Evolutionary conservation across 306 rosid species (phyloP).

Genomic region (Quillaja saponaria): DNA sequence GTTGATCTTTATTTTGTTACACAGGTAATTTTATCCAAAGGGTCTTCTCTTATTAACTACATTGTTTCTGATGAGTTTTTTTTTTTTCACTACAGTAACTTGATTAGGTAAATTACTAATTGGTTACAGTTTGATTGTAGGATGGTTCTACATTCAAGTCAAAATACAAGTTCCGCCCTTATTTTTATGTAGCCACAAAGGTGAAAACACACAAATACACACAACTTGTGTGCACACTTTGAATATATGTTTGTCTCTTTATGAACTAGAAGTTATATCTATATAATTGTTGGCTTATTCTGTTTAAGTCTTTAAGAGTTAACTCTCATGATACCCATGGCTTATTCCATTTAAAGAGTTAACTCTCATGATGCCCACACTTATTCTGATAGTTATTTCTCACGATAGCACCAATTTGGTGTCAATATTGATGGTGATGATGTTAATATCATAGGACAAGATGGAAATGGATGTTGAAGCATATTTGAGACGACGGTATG

Average conservation of each 20-base stretch:
- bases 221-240: constrained; percentile 8
- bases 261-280: too few species aligned
- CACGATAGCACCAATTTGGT: background rate
- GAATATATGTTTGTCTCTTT: constrained; percentile 6
- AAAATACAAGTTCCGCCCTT: constrained; percentile 83
- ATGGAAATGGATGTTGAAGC: constrained; percentile 87
- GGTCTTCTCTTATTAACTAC: constrained; percentile 3
- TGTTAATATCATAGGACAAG: constrained; percentile 54
- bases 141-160: constrained; percentile 90
- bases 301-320: too few species aligned
- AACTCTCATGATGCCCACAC: too few species aligned
- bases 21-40: constrained; percentile 55
- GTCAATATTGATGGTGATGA: constrained; percentile 16
- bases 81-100: constrained; percentile 1
- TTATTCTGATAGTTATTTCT: too few species aligned
- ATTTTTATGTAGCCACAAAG: constrained; percentile 86
- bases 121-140: constrained; percentile 52
- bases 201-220: constrained; percentile 33
- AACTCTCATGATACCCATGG: too few species aligned
- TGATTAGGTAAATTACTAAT: constrained; percentile 23
- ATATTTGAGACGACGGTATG: constrained; percentile 77
- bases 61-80: background rate
- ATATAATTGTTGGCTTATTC: constrained; percentile 1
- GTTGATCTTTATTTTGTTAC: constrained; percentile 85
- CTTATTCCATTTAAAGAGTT: too few species aligned